A percentile compares a stretch with the other conserved stretches of the same genome.
Evolutionary conservation across 192 early-diverging fungal species (phyloP).

Genomic region (Dissophora ornata): DNA sequence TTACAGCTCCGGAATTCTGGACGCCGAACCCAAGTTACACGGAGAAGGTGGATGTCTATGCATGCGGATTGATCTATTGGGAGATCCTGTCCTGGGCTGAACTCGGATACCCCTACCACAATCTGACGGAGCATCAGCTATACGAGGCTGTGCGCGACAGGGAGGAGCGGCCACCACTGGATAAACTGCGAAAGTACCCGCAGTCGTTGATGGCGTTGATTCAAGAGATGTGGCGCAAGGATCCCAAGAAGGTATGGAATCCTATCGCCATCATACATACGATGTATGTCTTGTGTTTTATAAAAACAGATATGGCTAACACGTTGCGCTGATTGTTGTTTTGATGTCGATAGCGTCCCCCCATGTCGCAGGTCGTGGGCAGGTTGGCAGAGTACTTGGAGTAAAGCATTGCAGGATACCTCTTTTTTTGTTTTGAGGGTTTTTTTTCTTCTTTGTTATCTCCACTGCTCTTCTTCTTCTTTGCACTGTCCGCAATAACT

Average conservation of each 20-base stretch:
- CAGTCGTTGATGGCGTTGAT: slow-evolving; percentile 68
- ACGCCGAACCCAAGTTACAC: slow-evolving; percentile 76
- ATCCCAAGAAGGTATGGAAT: slow-evolving; percentile 59
- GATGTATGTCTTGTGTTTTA: too few relatives aligned
- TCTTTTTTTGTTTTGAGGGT: too few relatives aligned
- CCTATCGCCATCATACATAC: too few relatives aligned
- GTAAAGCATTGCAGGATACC: too few relatives aligned
- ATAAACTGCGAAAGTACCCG: slow-evolving; percentile 69
- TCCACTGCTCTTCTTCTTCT: neutral
- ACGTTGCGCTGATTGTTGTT: neutral
- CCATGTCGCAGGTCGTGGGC: slow-evolving; percentile 49
- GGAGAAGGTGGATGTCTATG: slow-evolving; percentile 81
- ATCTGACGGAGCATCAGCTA: slow-evolving; percentile 72
- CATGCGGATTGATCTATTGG: slow-evolving; percentile 82
- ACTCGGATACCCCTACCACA: slow-evolving; percentile 79
- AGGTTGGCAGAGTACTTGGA: slow-evolving; percentile 49
- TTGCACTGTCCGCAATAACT: too few relatives aligned
- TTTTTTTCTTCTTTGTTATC: slow-evolving; percentile 5
- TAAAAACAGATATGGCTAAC: too few relatives aligned
- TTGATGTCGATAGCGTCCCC: slow-evolving; percentile 28
- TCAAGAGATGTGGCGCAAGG: slow-evolving; percentile 79
- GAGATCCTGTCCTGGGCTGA: slow-evolving; percentile 83
- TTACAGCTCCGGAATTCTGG: slow-evolving; percentile 80
- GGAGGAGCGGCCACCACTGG: slow-evolving; percentile 68
- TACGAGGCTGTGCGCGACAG: slow-evolving; percentile 71